phyloP scores from a whole-genome alignment of 768 basidiomycete genomes.

The Pulveroboletus sp. region DNA sequence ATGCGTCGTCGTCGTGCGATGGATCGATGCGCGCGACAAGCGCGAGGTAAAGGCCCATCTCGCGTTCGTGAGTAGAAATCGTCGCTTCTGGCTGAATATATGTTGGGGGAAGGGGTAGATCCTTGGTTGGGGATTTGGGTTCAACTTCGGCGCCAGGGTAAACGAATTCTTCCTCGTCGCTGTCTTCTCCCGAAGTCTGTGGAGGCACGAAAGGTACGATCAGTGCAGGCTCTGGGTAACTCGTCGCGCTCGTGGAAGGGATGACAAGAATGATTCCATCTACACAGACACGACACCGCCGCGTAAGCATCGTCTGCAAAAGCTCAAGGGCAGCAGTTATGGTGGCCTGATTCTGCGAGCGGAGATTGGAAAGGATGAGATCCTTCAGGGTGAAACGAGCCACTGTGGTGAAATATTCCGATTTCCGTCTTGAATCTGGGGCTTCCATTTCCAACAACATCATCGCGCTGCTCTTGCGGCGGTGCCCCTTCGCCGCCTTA shows the following conservation, averaged over 20 bases:
- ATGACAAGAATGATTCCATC: slow-evolving; percentile 70
- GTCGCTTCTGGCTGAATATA: slow-evolving; percentile 69
- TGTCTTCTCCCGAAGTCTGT: slow-evolving; percentile 35
- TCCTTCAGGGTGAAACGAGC: slow-evolving; percentile 92
- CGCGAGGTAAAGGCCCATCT: slow-evolving; percentile 75
- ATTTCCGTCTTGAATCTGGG: slow-evolving; percentile 62
- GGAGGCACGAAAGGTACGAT: slow-evolving; percentile 23
- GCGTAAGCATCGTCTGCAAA: slow-evolving; percentile 66
- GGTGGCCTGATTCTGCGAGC: slow-evolving; percentile 60
- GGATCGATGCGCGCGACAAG: slow-evolving; percentile 78
- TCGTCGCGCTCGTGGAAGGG: slow-evolving; percentile 68
- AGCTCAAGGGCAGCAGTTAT: slow-evolving; percentile 78
- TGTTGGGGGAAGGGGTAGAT: slow-evolving; percentile 28
- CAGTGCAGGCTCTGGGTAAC: slow-evolving; percentile 60
- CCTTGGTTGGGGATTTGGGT: slow-evolving; percentile 8
- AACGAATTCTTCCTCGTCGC: slow-evolving; percentile 50
- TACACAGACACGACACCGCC: slow-evolving; percentile 60
- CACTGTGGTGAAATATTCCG: slow-evolving; percentile 83
- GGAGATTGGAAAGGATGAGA: slow-evolving; percentile 73
- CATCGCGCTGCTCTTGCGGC: slow-evolving; percentile 87
- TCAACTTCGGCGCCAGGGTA: slow-evolving; percentile 36
- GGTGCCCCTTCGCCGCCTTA: slow-evolving; percentile 45
- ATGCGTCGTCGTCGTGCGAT: slow-evolving; percentile 60
- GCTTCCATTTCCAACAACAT: slow-evolving; percentile 82
- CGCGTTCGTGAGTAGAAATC: slow-evolving; percentile 76